Evolutionary conservation across 768 basidiomycete species (phyloP).

Genomic region (Leccinellum albellum): DNA sequence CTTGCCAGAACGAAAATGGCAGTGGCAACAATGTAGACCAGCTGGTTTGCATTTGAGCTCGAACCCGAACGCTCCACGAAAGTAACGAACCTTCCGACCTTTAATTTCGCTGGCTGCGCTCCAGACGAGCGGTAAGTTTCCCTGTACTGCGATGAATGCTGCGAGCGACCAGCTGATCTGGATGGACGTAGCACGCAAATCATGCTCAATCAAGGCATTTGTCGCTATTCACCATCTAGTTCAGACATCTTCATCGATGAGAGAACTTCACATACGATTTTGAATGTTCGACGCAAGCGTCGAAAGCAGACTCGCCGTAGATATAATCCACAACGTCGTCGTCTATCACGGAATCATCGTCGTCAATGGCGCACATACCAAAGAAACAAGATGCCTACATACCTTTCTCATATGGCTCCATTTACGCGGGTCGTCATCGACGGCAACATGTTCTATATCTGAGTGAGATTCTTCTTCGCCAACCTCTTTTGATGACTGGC

Average conservation of each 20-base stretch:
- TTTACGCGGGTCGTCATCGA: conserved; percentile 57
- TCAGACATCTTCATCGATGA: neutral
- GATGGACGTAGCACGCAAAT: conserved; percentile 55
- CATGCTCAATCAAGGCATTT: conserved; percentile 53
- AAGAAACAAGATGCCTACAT: conserved; percentile 6
- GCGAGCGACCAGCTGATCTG: conserved; percentile 69
- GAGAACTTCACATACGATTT: conserved; percentile 20
- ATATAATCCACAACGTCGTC: conserved; percentile 27
- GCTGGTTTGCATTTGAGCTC: conserved; percentile 27
- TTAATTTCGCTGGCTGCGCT: conserved; percentile 68
- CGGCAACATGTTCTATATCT: conserved; percentile 38
- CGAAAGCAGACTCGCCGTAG: conserved; percentile 21
- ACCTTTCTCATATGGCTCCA: conserved; percentile 61
- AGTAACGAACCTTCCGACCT: conserved; percentile 57
- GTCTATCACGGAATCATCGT: conserved; percentile 13
- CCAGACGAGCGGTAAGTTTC: conserved; percentile 65
- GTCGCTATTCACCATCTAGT: conserved; percentile 42
- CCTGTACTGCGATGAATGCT: conserved; percentile 72
- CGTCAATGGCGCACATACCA: neutral
- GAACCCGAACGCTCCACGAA: neutral
- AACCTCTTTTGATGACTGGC: neutral
- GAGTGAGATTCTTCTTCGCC: conserved; percentile 2
- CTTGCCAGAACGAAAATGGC: conserved; percentile 53
- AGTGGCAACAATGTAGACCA: conserved; percentile 53
- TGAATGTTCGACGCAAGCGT: conserved; percentile 29